Evolutionary conservation across 1,284 basidiomycete genomes (phyloP).

Genomic region (Ganoderma lingzhi): DNA sequence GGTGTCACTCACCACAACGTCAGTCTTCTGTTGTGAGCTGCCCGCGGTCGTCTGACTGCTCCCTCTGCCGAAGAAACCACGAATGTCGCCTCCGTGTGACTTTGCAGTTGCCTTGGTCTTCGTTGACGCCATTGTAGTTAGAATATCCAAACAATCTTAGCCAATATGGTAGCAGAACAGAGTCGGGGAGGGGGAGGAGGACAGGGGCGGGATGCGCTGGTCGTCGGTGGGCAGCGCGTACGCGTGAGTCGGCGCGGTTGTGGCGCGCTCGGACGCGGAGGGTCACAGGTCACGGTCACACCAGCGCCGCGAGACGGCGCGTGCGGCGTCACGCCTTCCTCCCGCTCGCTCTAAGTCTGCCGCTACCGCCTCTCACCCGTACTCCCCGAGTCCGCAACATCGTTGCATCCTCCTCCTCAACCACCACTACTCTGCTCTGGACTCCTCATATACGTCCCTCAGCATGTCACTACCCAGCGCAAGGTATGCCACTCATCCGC

Average conservation of each 20-base stretch:
- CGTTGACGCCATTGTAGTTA: slow-evolving; percentile 19
- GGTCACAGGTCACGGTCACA: slow-evolving; percentile 25
- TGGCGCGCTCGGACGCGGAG: slow-evolving; percentile 20
- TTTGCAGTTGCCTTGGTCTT: slow-evolving; percentile 36
- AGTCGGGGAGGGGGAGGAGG: neutral
- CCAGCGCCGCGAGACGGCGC: neutral
- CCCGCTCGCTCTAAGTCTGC: neutral
- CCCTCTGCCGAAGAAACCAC: slow-evolving; percentile 50
- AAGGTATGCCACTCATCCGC: neutral
- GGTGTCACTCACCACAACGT: slow-evolving; percentile 23
- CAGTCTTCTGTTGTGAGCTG: slow-evolving; percentile 23
- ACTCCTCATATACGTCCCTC: neutral
- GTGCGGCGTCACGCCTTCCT: neutral
- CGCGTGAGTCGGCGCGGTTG: slow-evolving; percentile 10
- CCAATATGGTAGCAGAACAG: neutral
- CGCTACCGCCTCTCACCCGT: slow-evolving; percentile 12
- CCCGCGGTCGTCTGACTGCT: slow-evolving; percentile 27
- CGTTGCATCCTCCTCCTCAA: neutral
- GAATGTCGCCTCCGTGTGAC: slow-evolving; percentile 50
- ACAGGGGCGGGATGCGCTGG: neutral
- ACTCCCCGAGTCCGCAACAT: neutral
- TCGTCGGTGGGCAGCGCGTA: neutral
- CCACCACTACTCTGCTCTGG: neutral
- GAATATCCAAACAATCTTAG: neutral
- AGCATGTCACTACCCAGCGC: slow-evolving; percentile 14